phyloP scores from a whole-genome alignment of 768 basidiomycete genomes.

The Naganishia randhawae region DNA sequence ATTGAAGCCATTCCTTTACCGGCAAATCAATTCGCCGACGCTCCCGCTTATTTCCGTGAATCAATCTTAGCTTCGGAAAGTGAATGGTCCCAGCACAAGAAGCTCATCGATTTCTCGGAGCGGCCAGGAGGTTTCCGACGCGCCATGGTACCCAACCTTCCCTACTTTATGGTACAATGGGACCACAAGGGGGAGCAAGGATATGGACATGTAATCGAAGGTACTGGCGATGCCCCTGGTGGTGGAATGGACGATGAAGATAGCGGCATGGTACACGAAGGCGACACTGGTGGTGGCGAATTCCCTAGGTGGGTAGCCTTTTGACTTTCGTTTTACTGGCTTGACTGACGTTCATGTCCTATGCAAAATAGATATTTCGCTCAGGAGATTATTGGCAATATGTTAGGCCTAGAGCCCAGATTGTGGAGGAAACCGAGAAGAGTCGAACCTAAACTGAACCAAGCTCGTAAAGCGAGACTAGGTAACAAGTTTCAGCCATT shows the following conservation, averaged over 20 bases:
- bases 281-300: conserved; percentile 83
- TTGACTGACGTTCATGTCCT: not conserved
- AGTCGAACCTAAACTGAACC: conserved; percentile 67
- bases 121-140: conserved; percentile 90
- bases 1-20: conserved; percentile 93
- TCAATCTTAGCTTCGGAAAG: conserved; percentile 86
- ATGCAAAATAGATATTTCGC: conserved; percentile 72
- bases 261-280: conserved; percentile 68
- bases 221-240: conserved; percentile 63
- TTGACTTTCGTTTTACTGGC: not conserved
- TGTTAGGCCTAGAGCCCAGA: conserved; percentile 80
- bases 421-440: conserved; percentile 76
- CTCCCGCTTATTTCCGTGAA: conserved; percentile 95
- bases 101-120: conserved; percentile 86
- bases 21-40: conserved; percentile 77
- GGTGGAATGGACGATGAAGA: conserved; percentile 58
- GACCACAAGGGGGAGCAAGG: conserved; percentile 97
- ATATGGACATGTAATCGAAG: conserved; percentile 97
- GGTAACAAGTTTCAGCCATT: conserved; percentile 64
- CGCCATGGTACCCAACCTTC: conserved; percentile 91
- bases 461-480: conserved; percentile 66
- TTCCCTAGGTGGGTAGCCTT: conserved; percentile 68
- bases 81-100: conserved; percentile 98
- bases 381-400: conserved; percentile 85
- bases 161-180: conserved; percentile 98